phyloP scores from a whole-genome alignment of 2,329 filamentous ascomycete species.

The Pseudogymnoascus sp. region DNA sequence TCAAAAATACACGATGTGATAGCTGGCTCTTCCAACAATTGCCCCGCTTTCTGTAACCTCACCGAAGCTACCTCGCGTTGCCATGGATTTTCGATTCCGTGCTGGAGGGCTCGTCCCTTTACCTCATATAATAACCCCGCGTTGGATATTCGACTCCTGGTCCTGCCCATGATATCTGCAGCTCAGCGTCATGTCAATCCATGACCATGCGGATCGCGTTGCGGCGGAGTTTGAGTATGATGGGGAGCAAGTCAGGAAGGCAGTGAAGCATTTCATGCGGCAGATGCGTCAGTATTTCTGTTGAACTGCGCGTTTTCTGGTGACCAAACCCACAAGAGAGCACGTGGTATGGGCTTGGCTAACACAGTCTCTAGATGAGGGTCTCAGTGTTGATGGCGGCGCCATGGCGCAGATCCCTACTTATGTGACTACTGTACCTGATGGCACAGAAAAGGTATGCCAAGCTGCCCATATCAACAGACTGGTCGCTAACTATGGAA shows the following conservation, averaged over 20 bases:
- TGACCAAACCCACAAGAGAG: conserved; percentile 1
- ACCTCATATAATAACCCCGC: neutral
- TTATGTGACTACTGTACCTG: conserved; percentile 90
- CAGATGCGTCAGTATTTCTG: conserved; percentile 61
- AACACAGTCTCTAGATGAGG: conserved; percentile 55
- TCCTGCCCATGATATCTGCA: conserved; percentile 17
- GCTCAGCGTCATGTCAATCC: conserved; percentile 53
- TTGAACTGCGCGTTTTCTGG: conserved; percentile 31
- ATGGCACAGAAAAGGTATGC: conserved; percentile 89
- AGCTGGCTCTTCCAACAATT: neutral
- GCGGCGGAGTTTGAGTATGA: conserved; percentile 80
- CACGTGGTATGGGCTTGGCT: neutral
- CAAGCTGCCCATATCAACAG: neutral
- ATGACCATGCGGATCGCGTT: conserved; percentile 68
- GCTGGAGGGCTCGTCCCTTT: neutral
- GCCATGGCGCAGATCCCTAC: conserved; percentile 94
- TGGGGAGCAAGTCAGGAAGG: conserved; percentile 67
- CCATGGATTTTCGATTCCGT: neutral
- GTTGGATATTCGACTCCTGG: neutral
- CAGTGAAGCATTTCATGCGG: conserved; percentile 74
- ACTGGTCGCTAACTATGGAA: conserved; percentile 11
- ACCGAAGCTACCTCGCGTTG: neutral
- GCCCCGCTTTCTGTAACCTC: conserved; percentile 9
- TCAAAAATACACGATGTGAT: neutral
- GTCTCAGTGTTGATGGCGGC: conserved; percentile 66